Evolutionary conservation across 192 early-diverging fungal species (phyloP).

Genomic region (Phlyctochytrium bullatum): DNA sequence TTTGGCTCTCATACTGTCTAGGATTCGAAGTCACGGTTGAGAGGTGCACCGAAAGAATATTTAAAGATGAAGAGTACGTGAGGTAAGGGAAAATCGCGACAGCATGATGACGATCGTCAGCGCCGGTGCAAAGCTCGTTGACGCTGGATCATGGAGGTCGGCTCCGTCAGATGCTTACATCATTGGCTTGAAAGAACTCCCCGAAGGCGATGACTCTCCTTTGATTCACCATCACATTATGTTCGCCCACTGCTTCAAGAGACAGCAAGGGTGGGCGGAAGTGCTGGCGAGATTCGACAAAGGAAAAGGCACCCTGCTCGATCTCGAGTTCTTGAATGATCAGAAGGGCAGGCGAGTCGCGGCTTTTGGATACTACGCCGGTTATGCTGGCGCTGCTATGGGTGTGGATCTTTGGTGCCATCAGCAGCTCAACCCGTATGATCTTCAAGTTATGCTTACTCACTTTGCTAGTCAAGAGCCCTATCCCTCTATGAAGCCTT

Average conservation of each 20-base stretch:
- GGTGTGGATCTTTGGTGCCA: constrained; percentile 87
- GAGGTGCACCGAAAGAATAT: constrained; percentile 75
- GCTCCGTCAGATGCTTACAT: constrained; percentile 92
- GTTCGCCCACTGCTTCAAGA: constrained; percentile 98
- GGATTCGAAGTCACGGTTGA: constrained; percentile 93
- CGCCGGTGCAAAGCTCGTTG: constrained; percentile 77
- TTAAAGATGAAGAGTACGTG: constrained; percentile 85
- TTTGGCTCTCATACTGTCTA: constrained; percentile 6
- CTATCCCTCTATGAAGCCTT: constrained; percentile 78
- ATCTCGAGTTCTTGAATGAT: constrained; percentile 93
- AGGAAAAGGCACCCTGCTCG: constrained; percentile 84
- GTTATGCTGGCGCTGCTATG: constrained; percentile 91
- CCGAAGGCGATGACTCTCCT: constrained; percentile 86
- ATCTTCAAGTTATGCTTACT: neutral
- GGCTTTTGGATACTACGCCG: constrained; percentile 96
- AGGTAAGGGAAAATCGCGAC: constrained; percentile 40
- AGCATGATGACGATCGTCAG: constrained; percentile 27
- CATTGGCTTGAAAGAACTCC: constrained; percentile 94
- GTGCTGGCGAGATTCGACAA: constrained; percentile 79
- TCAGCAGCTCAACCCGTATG: constrained; percentile 22
- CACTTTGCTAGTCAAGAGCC: constrained; percentile 15
- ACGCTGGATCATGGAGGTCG: constrained; percentile 77
- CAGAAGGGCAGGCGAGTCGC: constrained; percentile 80
- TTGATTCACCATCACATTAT: constrained; percentile 93
- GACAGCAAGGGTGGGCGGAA: constrained; percentile 91